A percentile compares a stretch with the other conserved stretches of the same genome.
Evolutionary conservation across 1,139 yeast genomes (phyloP).

Genomic region (Pichia sp.): DNA sequence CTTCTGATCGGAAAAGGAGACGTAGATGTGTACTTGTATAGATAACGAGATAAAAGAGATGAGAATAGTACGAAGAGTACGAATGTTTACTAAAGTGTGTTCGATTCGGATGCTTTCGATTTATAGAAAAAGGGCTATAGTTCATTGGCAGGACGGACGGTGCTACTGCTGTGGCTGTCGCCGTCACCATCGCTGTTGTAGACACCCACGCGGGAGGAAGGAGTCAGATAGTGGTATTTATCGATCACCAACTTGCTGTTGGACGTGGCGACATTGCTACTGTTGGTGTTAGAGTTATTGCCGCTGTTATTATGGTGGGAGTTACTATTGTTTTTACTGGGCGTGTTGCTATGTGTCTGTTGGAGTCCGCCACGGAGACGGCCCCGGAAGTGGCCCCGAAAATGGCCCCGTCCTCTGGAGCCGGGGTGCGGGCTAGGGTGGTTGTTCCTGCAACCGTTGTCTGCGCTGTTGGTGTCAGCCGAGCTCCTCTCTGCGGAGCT

Average conservation of each 20-base stretch:
- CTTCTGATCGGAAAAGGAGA: slow-evolving; percentile 28
- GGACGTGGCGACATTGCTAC: neutral
- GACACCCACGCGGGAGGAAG: slow-evolving; percentile 17
- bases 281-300: neutral
- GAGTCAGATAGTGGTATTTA: slow-evolving; percentile 15
- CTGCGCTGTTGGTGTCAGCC: too few species aligned
- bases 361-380: neutral
- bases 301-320: neutral
- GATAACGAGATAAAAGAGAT: neutral
- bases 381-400: neutral
- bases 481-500: too few species aligned
- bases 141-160: neutral
- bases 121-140: neutral
- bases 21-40: neutral
- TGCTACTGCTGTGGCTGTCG: neutral
- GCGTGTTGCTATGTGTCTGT: neutral
- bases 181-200: slow-evolving; percentile 4
- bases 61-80: too few species aligned
- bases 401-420: neutral
- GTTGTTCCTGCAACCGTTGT: neutral
- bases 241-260: slow-evolving; percentile 13
- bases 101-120: neutral
- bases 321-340: neutral
- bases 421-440: neutral
- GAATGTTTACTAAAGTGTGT: too few species aligned